A percentile compares a stretch with the other conserved stretches of the same genome.
phyloP scores from a whole-genome alignment of 2,329 filamentous ascomycete species.

The Talaromyces sp. region DNA sequence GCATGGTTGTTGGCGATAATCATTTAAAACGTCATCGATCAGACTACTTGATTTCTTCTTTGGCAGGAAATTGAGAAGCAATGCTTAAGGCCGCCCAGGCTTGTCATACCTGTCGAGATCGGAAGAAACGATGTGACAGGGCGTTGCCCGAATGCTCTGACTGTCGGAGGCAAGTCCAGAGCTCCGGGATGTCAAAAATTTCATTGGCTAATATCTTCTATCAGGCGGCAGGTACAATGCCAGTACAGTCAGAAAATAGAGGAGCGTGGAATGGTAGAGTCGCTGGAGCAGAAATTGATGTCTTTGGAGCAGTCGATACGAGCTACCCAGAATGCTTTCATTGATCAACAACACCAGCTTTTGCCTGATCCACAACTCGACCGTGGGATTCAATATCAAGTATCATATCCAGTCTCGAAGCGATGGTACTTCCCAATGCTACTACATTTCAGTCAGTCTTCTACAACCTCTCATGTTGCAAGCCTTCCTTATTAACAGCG shows the following conservation, averaged over 20 bases:
- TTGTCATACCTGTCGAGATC: slow-evolving; percentile 10
- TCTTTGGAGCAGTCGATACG: not conserved
- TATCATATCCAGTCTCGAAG: slow-evolving; percentile 13
- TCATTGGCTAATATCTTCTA: not conserved
- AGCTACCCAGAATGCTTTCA: not conserved
- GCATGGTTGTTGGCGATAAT: not conserved
- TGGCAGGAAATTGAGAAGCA: not conserved
- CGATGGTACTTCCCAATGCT: slow-evolving; percentile 15
- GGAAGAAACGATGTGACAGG: slow-evolving; percentile 15
- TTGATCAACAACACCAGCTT: not conserved
- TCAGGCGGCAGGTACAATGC: slow-evolving; percentile 8
- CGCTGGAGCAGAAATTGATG: slow-evolving; percentile 12
- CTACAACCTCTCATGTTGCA: not conserved
- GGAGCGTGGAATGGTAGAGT: slow-evolving; percentile 15
- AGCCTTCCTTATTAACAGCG: not conserved
- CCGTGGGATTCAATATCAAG: slow-evolving; percentile 8
- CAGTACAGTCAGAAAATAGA: slow-evolving; percentile 11
- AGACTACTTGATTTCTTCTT: not conserved
- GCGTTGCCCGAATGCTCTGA: slow-evolving; percentile 11
- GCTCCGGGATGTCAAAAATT: not conserved
- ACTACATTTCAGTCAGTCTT: slow-evolving; percentile 11
- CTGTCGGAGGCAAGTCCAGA: slow-evolving; percentile 1
- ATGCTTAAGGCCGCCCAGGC: slow-evolving; percentile 13
- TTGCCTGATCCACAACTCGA: slow-evolving; percentile 8
- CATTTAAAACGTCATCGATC: not conserved